phyloP scores from a whole-genome alignment of 177 flowering plant genomes.

The Vitis hybrid region DNA sequence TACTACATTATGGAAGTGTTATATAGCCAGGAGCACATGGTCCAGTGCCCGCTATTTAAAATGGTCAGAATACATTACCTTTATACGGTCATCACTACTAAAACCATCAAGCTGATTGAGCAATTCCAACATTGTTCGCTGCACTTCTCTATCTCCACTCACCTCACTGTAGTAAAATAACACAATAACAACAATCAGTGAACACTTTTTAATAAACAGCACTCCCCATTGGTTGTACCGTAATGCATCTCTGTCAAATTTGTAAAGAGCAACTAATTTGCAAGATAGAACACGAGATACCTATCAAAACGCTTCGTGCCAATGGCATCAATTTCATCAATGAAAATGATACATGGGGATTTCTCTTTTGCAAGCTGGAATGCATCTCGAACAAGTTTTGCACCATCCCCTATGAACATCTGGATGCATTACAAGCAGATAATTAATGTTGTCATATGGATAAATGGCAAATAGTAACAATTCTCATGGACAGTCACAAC shows the following conservation, averaged over 20 bases:
- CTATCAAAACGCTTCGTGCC: slow-evolving; percentile 22
- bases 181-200: not conserved
- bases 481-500: no score
- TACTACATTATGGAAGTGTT: no score
- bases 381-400: slow-evolving; percentile 34
- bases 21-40: no score
- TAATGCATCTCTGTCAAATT: no score
- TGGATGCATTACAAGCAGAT: slow-evolving; percentile 2
- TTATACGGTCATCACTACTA: slow-evolving; percentile 18
- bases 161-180: not conserved
- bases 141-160: slow-evolving; percentile 84
- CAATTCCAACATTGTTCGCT: slow-evolving; percentile 80
- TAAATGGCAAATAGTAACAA: no score
- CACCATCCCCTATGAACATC: slow-evolving; percentile 37
- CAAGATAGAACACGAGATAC: not conserved
- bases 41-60: no score
- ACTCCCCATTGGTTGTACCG: no score
- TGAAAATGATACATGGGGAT: slow-evolving; percentile 35
- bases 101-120: slow-evolving; percentile 85
- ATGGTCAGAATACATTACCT: not conserved
- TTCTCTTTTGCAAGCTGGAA: slow-evolving; percentile 35
- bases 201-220: no score
- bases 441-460: no score
- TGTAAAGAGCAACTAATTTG: no score
- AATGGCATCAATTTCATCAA: slow-evolving; percentile 30